Conservation (phyloP, 2,329 filamentous ascomycete genomes). For the Hysterium pulicare region DNA sequence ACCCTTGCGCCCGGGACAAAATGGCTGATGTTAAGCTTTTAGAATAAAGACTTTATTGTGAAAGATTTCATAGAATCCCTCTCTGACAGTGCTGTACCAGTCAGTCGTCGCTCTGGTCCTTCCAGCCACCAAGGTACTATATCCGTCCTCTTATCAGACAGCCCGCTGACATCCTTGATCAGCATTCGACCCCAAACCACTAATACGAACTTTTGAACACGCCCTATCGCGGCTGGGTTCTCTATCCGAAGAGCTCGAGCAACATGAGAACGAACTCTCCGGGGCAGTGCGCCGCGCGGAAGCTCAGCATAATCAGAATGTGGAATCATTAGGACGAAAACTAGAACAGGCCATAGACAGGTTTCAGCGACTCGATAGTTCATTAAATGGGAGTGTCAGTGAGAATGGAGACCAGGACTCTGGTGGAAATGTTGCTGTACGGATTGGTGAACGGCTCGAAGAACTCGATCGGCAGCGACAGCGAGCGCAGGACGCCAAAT, state of each 20-base stretch:
- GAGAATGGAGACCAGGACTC: conserved; percentile 52
- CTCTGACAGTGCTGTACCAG: conserved; percentile 78
- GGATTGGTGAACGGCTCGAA: conserved; percentile 90
- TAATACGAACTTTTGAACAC: conserved; percentile 91
- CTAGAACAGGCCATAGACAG: conserved; percentile 88
- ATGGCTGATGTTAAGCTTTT: conserved; percentile 3
- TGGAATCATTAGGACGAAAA: conserved; percentile 82
- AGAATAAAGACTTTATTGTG: conserved; percentile 80
- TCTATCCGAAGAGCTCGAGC: conserved; percentile 79
- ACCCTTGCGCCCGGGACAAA: not conserved
- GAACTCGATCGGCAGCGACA: conserved; percentile 90
- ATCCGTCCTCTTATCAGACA: conserved; percentile 14
- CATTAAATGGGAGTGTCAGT: conserved; percentile 62
- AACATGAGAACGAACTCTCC: conserved; percentile 84
- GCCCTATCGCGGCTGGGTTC: conserved; percentile 65
- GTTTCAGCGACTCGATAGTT: conserved; percentile 85
- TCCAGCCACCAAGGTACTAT: conserved; percentile 27
- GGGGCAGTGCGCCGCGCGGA: conserved; percentile 89
- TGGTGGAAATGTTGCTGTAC: conserved; percentile 85
- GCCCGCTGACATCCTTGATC: conserved; percentile 27
- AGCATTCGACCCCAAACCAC: conserved; percentile 88
- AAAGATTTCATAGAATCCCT: conserved; percentile 95
- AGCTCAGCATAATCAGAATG: conserved; percentile 84
- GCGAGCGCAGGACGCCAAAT: conserved; percentile 87
- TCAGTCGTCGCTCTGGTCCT: conserved; percentile 72